These are phyloP conservation scores for Penicillium olsonii DNA, from an alignment of 2,329 filamentous ascomycete genomes.

Conservation along the genomic window DNA sequence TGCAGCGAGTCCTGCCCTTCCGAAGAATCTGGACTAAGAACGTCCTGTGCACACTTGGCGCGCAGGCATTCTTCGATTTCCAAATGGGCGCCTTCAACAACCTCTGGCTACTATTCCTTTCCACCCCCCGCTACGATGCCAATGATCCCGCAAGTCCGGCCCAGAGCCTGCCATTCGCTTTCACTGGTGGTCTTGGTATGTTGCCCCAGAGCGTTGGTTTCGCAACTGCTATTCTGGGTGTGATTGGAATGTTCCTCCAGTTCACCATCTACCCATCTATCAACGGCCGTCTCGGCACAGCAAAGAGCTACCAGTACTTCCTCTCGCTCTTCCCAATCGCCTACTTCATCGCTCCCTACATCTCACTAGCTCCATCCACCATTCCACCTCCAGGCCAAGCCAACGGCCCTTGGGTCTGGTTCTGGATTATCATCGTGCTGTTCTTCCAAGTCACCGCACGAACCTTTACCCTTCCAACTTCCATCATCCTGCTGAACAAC, in stretches of 20 bases:
- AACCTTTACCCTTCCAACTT: slow-evolving; percentile 66
- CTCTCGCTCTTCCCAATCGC: slow-evolving; percentile 70
- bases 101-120: slow-evolving; percentile 76
- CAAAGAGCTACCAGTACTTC: slow-evolving; percentile 67
- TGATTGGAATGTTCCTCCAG: slow-evolving; percentile 72
- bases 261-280: slow-evolving; percentile 70
- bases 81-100: slow-evolving; percentile 73
- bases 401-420: slow-evolving; percentile 59
- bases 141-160: slow-evolving; percentile 45
- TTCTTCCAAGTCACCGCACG: slow-evolving; percentile 70
- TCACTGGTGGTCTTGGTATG: slow-evolving; percentile 72
- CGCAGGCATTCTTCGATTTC: slow-evolving; percentile 70
- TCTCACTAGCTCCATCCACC: slow-evolving; percentile 66
- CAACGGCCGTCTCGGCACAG: slow-evolving; percentile 66
- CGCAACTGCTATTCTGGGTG: slow-evolving; percentile 73
- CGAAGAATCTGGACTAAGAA: slow-evolving; percentile 57
- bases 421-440: slow-evolving; percentile 64
- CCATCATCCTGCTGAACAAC: slow-evolving; percentile 62
- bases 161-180: slow-evolving; percentile 55
- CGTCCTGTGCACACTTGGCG: slow-evolving; percentile 59
- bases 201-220: slow-evolving; percentile 69
- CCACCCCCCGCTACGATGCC: slow-evolving; percentile 62
- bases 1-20: slow-evolving; percentile 50
- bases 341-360: slow-evolving; percentile 71
- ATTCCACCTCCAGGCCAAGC: slow-evolving; percentile 43